phyloP scores from a whole-genome alignment of 148 eudicot species.

The Cornus kousa region DNA sequence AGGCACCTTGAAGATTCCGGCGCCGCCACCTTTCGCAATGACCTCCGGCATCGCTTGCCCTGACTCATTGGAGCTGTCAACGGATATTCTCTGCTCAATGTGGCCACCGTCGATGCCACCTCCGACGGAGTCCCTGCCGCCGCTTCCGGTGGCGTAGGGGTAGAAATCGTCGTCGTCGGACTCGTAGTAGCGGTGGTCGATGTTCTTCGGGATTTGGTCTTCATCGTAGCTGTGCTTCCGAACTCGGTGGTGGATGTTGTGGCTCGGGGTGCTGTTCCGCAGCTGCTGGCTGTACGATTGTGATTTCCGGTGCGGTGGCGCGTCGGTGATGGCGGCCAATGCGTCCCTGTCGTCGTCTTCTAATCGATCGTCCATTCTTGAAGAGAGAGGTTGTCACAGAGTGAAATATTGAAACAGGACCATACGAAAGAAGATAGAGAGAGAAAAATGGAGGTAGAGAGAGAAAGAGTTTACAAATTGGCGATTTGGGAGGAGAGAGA shows the following conservation, averaged over 20 bases:
- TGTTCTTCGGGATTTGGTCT: slow-evolving; percentile 23
- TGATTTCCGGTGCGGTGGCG: slow-evolving; percentile 37
- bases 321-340: slow-evolving; percentile 26
- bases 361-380: slow-evolving; percentile 29
- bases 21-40: slow-evolving; percentile 45
- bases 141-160: slow-evolving; percentile 32
- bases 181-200: slow-evolving; percentile 11
- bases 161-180: slow-evolving; percentile 38
- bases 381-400: not conserved
- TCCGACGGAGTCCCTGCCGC: not conserved
- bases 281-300: slow-evolving; percentile 60
- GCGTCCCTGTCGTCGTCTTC: slow-evolving; percentile 59
- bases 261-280: slow-evolving; percentile 48
- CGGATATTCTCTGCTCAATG: slow-evolving; percentile 27
- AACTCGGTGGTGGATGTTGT: slow-evolving; percentile 31
- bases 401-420: not conserved
- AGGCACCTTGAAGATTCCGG: slow-evolving; percentile 71
- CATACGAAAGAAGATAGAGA: not conserved
- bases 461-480: not conserved
- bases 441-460: not conserved
- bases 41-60: slow-evolving; percentile 53
- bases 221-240: slow-evolving; percentile 86
- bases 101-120: not conserved
- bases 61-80: slow-evolving; percentile 12
- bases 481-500: not conserved